Percentiles rank a stretch among this genome's conserved stretches.
Evolutionary conservation across 768 basidiomycete species (phyloP).

Genomic region (Mycena belliarum): DNA sequence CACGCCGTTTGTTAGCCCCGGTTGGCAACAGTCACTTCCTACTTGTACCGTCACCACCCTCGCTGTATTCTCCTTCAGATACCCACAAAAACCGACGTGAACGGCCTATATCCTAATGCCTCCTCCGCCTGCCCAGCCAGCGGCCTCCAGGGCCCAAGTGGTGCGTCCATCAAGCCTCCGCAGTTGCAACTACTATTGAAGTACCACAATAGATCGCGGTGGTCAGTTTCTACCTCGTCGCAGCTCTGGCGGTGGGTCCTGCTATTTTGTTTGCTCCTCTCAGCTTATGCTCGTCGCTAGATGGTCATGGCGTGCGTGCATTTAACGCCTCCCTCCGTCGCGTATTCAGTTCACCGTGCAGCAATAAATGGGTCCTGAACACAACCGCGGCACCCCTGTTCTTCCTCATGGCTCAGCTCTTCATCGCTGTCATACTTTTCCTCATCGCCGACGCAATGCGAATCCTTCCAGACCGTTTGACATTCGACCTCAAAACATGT

Average conservation of each 20-base stretch:
- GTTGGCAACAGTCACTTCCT: not conserved
- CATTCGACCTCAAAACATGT: slow-evolving; percentile 62
- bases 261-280: not conserved
- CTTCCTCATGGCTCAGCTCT: slow-evolving; percentile 80
- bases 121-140: slow-evolving; percentile 29
- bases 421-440: slow-evolving; percentile 80
- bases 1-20: not conserved
- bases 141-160: slow-evolving; percentile 46
- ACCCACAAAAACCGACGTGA: not conserved
- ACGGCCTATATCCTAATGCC: slow-evolving; percentile 23
- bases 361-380: slow-evolving; percentile 92
- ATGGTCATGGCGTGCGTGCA: slow-evolving; percentile 83
- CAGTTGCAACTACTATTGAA: not conserved
- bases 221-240: slow-evolving; percentile 86
- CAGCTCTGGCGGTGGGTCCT: slow-evolving; percentile 76
- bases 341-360: slow-evolving; percentile 31
- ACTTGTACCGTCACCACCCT: not conserved
- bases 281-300: slow-evolving; percentile 35
- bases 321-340: not conserved
- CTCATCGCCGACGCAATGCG: slow-evolving; percentile 60
- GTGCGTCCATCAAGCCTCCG: slow-evolving; percentile 33
- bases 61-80: not conserved
- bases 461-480: slow-evolving; percentile 65
- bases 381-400: slow-evolving; percentile 75
- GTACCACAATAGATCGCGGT: slow-evolving; percentile 57